Conservation (phyloP, 768 basidiomycete species). For the Rhodotorula paludigena region DNA sequence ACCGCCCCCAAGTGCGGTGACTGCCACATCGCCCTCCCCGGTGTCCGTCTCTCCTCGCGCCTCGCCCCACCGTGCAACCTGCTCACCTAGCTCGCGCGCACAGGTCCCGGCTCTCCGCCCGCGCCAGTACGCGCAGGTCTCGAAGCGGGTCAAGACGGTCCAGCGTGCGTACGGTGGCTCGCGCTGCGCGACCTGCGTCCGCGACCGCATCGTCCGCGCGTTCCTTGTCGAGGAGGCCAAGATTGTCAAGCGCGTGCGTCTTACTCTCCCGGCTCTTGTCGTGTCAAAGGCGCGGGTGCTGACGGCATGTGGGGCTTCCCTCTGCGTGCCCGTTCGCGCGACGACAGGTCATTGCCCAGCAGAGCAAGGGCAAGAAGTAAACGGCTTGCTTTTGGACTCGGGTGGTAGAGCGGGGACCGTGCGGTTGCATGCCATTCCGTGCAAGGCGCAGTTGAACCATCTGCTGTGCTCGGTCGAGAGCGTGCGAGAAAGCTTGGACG, state of each 20-base stretch:
- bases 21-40: slow-evolving; percentile 87
- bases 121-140: slow-evolving; percentile 88
- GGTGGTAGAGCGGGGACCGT: neutral
- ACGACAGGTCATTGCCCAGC: slow-evolving; percentile 33
- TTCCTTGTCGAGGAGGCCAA: slow-evolving; percentile 99
- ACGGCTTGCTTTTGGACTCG: neutral
- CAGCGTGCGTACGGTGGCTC: slow-evolving; percentile 95
- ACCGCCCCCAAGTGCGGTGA: slow-evolving; percentile 96
- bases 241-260: slow-evolving; percentile 96
- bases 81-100: neutral
- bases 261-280: neutral
- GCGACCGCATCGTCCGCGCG: slow-evolving; percentile 92
- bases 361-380: slow-evolving; percentile 36
- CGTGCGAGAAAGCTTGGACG: neutral
- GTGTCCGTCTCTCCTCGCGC: slow-evolving; percentile 59
- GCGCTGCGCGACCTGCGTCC: slow-evolving; percentile 90
- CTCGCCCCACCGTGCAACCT: neutral
- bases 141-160: slow-evolving; percentile 96
- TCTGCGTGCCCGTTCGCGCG: neutral
- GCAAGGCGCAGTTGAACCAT: neutral
- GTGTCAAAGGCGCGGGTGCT: neutral
- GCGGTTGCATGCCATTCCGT: neutral
- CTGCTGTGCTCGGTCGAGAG: neutral
- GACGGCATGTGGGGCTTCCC: no score
- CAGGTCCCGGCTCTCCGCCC: slow-evolving; percentile 94